A percentile compares a stretch with the other conserved stretches of the same genome.
phyloP scores from a whole-genome alignment of 148 eudicot genomes.

The Chenopodium quinoa region DNA sequence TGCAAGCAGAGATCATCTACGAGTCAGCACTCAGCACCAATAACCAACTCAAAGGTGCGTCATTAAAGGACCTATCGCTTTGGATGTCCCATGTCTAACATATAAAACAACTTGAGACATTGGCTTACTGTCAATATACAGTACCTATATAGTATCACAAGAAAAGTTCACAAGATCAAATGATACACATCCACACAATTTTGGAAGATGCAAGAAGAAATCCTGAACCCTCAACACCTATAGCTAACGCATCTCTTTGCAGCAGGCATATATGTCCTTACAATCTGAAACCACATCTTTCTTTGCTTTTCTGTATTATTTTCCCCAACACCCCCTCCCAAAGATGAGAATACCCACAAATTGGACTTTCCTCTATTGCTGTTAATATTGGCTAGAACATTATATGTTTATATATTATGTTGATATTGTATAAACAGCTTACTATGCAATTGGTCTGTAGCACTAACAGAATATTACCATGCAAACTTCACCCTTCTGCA shows the following conservation, averaged over 20 bases:
- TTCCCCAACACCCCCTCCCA: background rate
- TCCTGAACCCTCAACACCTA: background rate
- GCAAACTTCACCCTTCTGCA: slow-evolving; percentile 93
- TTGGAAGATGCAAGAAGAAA: background rate
- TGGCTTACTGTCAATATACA: background rate
- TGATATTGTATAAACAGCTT: background rate
- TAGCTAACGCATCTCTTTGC: background rate
- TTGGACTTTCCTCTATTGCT: background rate
- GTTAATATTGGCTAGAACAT: background rate
- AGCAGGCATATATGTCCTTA: background rate
- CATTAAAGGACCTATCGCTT: background rate
- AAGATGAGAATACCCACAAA: no score
- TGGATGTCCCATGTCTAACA: no score
- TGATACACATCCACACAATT: background rate
- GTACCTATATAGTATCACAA: background rate
- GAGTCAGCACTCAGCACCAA: background rate
- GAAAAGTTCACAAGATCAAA: background rate
- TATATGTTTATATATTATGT: background rate
- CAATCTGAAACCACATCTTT: background rate
- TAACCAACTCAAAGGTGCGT: background rate
- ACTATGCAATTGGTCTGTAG: background rate
- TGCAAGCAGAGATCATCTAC: background rate
- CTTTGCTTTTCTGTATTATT: background rate
- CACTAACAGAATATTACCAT: slow-evolving; percentile 50
- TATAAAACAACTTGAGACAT: background rate